Evolutionary conservation across 192 early-diverging fungal species (phyloP), one percentile per base, ranked within the genome.

Genomic region (Coemansia sp.): DNA sequence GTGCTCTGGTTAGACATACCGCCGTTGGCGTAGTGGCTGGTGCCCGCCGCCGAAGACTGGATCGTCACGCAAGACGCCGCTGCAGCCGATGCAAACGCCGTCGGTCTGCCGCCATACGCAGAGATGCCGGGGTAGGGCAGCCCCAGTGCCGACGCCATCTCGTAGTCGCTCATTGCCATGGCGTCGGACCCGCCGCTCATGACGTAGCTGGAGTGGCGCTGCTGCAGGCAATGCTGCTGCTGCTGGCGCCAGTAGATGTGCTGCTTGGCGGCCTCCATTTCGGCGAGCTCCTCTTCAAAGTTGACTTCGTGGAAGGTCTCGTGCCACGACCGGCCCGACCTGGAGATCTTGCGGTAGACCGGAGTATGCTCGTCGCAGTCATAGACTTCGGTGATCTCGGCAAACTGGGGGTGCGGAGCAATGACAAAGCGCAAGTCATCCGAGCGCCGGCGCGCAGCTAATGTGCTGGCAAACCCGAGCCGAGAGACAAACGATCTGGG

Each of bases 241-340:
- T 53, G 50, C 50, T 52, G 48, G 12, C 50, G 50, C 50, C 50
- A 53, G 12, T 16, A 28, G 26, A 53, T 13, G 26, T 28, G 50
- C 50, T 53, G 39, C 52, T 26, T 25, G 16, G 63, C 57, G 14
- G 58, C 37, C 26, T 58, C 58, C 33, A 16, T 35, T 23, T 39
- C 14, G 2, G 53, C 64, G 26, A 64, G 25, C 23, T 56, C 62
- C 52, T 64, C 64, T 6, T 80, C 72, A n/a, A 20, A n/a, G 21
- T 68, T 66, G 16, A 80, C 66, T 38, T 74, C 77, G 28, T 80
- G 77, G 63, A 80, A 80, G 13, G 77, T 75, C 60, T 80, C 77
- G 59, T 75, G 77, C 77, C 77, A 80, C 23, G 72, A 75, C 65
- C 71, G 65, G 31, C 68, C 71, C 1, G 77, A 80, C 36, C 72